These are phyloP conservation scores for Aspergillus bertholletiae DNA, from an alignment of 495 filamentous ascomycete species.

Conservation along the genomic window DNA sequence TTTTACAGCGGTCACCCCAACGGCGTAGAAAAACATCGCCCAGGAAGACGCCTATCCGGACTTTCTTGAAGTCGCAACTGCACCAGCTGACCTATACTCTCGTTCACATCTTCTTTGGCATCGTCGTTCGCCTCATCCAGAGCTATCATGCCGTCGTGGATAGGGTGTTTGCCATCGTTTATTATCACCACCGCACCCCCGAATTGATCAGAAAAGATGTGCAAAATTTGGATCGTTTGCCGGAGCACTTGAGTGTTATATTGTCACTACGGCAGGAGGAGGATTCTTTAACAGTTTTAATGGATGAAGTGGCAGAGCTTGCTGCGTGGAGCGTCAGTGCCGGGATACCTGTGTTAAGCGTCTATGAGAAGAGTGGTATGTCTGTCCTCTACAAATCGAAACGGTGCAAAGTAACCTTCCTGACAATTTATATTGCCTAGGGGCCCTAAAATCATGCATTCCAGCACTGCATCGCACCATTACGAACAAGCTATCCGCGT, in stretches of 20 bases:
- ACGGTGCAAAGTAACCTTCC: background rate
- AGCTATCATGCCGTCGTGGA: slow-evolving; percentile 73
- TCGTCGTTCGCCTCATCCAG: slow-evolving; percentile 78
- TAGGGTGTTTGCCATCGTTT: slow-evolving; percentile 71
- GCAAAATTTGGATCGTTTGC: slow-evolving; percentile 64
- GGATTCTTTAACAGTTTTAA: slow-evolving; percentile 69
- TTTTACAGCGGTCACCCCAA: slow-evolving; percentile 18
- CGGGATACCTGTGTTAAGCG: slow-evolving; percentile 77
- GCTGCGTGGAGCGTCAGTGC: slow-evolving; percentile 87
- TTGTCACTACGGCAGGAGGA: slow-evolving; percentile 70
- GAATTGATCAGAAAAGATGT: slow-evolving; percentile 88
- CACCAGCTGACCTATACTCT: slow-evolving; percentile 66
- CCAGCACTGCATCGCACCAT: slow-evolving; percentile 71
- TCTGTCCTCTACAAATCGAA: slow-evolving; percentile 1
- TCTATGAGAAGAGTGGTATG: slow-evolving; percentile 89
- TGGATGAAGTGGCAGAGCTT: slow-evolving; percentile 87
- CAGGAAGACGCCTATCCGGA: slow-evolving; percentile 54
- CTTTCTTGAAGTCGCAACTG: slow-evolving; percentile 62
- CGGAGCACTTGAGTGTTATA: slow-evolving; percentile 84
- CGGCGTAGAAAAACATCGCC: slow-evolving; percentile 25
- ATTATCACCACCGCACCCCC: slow-evolving; percentile 91
- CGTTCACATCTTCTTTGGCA: slow-evolving; percentile 77
- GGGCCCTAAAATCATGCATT: slow-evolving; percentile 81
- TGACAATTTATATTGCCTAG: slow-evolving; percentile 39
- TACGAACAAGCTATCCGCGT: slow-evolving; percentile 68